A percentile compares a stretch with the other conserved stretches of the same genome.
Evolutionary conservation across 176 grass and related monocot genomes (phyloP).

Genomic region (Hyparrhenia diplandra): DNA sequence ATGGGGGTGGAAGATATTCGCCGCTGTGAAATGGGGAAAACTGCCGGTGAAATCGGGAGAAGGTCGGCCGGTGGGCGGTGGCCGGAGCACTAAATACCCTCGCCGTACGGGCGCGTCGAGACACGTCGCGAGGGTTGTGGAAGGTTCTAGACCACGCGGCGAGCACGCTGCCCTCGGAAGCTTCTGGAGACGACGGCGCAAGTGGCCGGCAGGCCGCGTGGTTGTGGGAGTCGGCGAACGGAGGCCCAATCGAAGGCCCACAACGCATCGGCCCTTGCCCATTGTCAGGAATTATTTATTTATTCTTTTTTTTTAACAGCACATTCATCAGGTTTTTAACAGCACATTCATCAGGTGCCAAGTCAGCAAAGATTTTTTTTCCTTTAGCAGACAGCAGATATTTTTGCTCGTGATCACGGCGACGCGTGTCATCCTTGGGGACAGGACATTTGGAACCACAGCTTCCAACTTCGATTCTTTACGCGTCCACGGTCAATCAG

Average conservation of each 20-base stretch:
- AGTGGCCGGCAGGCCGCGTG: neutral
- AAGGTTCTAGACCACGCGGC: constrained; percentile 47
- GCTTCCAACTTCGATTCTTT: neutral
- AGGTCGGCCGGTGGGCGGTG: neutral
- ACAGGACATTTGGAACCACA: neutral
- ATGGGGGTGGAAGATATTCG: neutral
- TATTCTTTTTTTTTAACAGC: neutral
- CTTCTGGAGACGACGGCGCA: no score
- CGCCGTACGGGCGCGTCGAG: constrained; percentile 26
- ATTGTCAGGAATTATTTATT: neutral
- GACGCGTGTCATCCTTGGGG: neutral
- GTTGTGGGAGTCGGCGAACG: neutral
- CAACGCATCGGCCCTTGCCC: neutral
- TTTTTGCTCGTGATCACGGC: neutral
- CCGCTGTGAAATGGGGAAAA: neutral
- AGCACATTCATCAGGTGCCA: neutral
- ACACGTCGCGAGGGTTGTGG: constrained; percentile 26
- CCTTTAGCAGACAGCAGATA: neutral
- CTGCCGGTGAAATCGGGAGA: neutral
- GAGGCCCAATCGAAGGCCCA: neutral
- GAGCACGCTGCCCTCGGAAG: neutral
- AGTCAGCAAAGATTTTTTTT: neutral
- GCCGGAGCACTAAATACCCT: constrained; percentile 12
- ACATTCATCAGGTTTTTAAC: no score
- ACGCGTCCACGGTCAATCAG: no score